phyloP scores from a whole-genome alignment of 148 eudicot genomes.

The Pouteria glomerata region DNA sequence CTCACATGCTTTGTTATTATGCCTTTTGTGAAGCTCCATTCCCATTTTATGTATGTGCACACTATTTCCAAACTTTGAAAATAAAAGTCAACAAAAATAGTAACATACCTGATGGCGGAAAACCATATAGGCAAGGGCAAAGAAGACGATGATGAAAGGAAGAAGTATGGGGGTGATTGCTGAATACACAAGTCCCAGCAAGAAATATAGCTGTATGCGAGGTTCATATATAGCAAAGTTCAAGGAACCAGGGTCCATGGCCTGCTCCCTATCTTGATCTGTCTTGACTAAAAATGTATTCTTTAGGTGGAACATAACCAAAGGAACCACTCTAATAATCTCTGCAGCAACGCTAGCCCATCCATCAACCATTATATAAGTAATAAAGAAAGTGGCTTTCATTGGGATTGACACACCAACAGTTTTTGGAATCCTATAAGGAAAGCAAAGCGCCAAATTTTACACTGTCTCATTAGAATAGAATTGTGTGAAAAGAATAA shows the following conservation, averaged over 20 bases:
- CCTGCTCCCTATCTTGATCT: constrained; percentile 48
- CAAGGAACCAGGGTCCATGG: constrained; percentile 57
- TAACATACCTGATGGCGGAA: constrained; percentile 54
- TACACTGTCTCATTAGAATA: not conserved
- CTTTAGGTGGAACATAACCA: constrained; percentile 43
- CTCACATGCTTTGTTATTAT: too few species aligned
- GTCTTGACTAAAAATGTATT: constrained; percentile 56
- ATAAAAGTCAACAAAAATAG: not conserved
- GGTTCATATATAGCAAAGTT: constrained; percentile 40
- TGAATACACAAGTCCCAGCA: constrained; percentile 54
- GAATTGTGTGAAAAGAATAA: not conserved
- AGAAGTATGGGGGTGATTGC: constrained; percentile 46
- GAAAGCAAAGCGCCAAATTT: not conserved
- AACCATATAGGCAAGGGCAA: constrained; percentile 46
- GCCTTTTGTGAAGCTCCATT: not conserved
- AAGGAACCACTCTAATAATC: constrained; percentile 47
- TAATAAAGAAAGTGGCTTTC: constrained; percentile 60
- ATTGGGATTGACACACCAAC: constrained; percentile 49
- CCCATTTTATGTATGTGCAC: not conserved
- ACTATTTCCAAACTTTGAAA: not conserved
- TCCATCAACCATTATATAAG: constrained; percentile 61
- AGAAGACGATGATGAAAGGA: constrained; percentile 52
- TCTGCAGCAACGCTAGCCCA: constrained; percentile 63
- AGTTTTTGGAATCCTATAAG: constrained; percentile 52
- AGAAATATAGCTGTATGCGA: constrained; percentile 52